A percentile compares a stretch with the other conserved stretches of the same genome.
Evolutionary conservation across 2,329 filamentous ascomycete genomes (phyloP).

Genomic region (Stagonosporopsis chrysanthemi): DNA sequence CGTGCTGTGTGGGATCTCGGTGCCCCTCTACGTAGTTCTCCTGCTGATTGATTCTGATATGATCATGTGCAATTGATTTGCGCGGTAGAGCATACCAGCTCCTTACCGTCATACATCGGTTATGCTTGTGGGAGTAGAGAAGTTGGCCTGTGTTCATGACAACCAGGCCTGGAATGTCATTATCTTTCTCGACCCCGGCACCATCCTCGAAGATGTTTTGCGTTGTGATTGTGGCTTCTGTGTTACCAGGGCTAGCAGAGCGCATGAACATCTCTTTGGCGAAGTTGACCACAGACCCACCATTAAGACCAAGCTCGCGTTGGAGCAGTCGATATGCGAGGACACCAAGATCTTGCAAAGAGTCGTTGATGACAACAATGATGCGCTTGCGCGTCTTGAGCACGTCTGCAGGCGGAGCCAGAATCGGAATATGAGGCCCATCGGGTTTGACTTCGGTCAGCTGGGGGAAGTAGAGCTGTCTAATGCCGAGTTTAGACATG

Average conservation of each 20-base stretch:
- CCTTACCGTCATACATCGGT: conserved; percentile 65
- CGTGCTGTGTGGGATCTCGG: conserved; percentile 64
- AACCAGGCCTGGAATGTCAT: conserved; percentile 59
- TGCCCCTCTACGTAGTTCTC: conserved; percentile 72
- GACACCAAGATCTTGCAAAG: conserved; percentile 77
- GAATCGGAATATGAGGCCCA: conserved; percentile 72
- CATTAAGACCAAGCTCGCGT: conserved; percentile 69
- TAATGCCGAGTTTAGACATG: conserved; percentile 67
- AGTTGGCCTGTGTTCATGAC: conserved; percentile 81
- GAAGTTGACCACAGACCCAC: conserved; percentile 74
- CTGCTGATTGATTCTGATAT: conserved; percentile 59
- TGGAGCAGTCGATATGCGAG: conserved; percentile 74
- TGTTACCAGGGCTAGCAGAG: conserved; percentile 9
- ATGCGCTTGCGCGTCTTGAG: conserved; percentile 67
- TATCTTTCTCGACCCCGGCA: conserved; percentile 22
- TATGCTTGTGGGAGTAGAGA: conserved; percentile 73
- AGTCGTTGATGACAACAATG: conserved; percentile 79
- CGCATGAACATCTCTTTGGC: conserved; percentile 57
- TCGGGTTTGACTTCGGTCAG: conserved; percentile 50
- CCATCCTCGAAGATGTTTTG: conserved; percentile 30
- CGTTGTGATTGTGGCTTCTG: background rate
- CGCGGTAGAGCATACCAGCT: conserved; percentile 68
- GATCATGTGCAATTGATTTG: conserved; percentile 65
- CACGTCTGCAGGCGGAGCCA: conserved; percentile 62
- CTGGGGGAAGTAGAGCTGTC: conserved; percentile 68